Evolutionary conservation across 192 early-diverging fungal genomes (phyloP), one percentile per base, ranked within the genome.

Genomic region (Paraglomus brasilianum): DNA sequence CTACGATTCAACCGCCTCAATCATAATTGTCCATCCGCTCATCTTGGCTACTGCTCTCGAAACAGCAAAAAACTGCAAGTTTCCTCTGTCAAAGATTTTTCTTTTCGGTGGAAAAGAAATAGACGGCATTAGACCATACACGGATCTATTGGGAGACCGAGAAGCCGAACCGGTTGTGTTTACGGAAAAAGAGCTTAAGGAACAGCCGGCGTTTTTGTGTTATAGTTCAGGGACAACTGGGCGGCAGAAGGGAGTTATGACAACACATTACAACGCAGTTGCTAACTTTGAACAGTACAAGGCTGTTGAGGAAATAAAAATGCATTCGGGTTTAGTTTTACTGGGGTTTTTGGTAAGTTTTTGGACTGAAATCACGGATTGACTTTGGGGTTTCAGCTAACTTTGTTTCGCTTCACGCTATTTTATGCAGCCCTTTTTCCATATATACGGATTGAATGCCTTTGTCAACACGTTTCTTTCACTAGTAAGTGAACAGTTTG

Each of bases 241-340:
- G 10, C 81, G 74, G 51, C 87, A 89, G 42, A 98, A 98, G 74
- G 93, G 93, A 69, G 92, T 97, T 15, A 79, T 84, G 55, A 86
- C 89, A 2, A 93, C 89, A 22, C 93, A 95, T 58, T 70, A 72
- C 9, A 95, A 94, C 80, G 84, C 95, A 70, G 87, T 92, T 8
- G 81, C 92, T 24, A 95, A 95, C 69, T 75, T 87, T 14, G 21
- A 77, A 19, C 88, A 92, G 63, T 77, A 85, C 17, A 60, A 72
- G 10, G 59, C 61, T 9, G 72, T 86, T 61, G 85, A 90, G 17
- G 76, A 70, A 2, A 17, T 62, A 52, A 58, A 65, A 56, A 64
- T 30, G n/a, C 51, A 36, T 21, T 45, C 43, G 58, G 77, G 55
- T 5, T 72, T 72, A 44, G 41, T 61, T 74, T 49, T 71, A 14